Percentiles rank a stretch among this genome's conserved stretches.
Evolutionary conservation across 805 yeast genomes (phyloP).

Genomic region (Myxozyma nipponensis): DNA sequence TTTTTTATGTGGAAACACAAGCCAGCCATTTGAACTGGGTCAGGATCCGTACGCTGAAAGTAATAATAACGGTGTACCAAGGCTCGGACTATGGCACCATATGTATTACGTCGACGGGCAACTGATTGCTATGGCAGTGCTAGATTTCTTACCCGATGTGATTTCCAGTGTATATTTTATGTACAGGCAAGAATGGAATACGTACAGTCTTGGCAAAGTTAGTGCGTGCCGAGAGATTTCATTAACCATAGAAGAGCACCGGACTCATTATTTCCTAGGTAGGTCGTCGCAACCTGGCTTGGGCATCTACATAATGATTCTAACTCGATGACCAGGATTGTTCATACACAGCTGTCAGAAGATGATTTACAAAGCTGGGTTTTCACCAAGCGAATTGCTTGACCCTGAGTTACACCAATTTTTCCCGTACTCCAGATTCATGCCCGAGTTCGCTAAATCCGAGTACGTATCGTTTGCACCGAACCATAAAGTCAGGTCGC

Average conservation of each 20-base stretch:
- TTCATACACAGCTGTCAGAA: constrained; percentile 75
- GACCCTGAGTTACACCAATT: constrained; percentile 33
- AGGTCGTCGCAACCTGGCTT: neutral
- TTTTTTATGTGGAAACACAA: constrained; percentile 57
- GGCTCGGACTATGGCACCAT: constrained; percentile 69
- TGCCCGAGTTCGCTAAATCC: constrained; percentile 13
- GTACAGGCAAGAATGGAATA: constrained; percentile 76
- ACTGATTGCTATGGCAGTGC: constrained; percentile 69
- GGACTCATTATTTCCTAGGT: constrained; percentile 64
- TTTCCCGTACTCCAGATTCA: constrained; percentile 14
- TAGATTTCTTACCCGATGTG: constrained; percentile 72
- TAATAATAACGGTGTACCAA: neutral
- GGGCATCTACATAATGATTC: neutral
- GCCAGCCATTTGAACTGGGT: constrained; percentile 49
- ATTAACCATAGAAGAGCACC: constrained; percentile 46
- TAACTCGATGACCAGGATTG: constrained; percentile 49
- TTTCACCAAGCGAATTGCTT: constrained; percentile 39
- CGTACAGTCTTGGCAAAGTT: constrained; percentile 69
- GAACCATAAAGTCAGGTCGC: constrained; percentile 24
- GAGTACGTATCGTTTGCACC: constrained; percentile 19
- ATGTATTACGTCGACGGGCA: constrained; percentile 62
- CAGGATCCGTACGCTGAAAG: neutral
- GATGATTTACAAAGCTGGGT: constrained; percentile 75
- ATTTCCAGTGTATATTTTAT: constrained; percentile 82
- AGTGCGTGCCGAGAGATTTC: constrained; percentile 70